Evolutionary conservation across 2,329 filamentous ascomycete species (phyloP).

Genomic region (Neofusicoccum ribis): DNA sequence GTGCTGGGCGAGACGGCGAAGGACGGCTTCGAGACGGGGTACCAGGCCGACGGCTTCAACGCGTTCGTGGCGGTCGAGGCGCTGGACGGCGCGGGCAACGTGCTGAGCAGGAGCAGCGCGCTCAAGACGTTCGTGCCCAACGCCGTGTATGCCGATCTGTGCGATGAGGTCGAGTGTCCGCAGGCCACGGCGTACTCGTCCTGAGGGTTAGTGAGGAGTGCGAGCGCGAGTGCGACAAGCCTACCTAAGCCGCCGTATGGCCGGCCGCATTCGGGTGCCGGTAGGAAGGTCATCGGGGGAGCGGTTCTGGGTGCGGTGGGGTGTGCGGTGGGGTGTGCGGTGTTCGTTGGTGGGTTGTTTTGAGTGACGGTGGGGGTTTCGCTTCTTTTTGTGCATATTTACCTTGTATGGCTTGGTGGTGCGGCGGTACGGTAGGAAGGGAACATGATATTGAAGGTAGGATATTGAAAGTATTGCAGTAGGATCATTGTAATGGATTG

Average conservation of each 20-base stretch:
- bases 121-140: slow-evolving; percentile 18
- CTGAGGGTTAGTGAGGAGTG: slow-evolving; percentile 1
- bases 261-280: too few relatives aligned
- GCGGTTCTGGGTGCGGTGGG: background rate
- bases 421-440: too few relatives aligned
- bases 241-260: too few relatives aligned
- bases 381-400: too few relatives aligned
- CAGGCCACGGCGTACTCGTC: slow-evolving; percentile 3
- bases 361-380: too few relatives aligned
- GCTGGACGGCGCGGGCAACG: background rate
- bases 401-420: too few relatives aligned
- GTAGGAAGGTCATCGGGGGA: background rate
- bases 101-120: background rate
- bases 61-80: slow-evolving; percentile 8
- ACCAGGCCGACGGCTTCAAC: background rate
- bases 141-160: slow-evolving; percentile 6
- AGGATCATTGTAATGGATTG: too few relatives aligned
- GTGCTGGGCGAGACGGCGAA: slow-evolving; percentile 3
- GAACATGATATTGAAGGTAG: too few relatives aligned
- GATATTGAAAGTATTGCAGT: too few relatives aligned
- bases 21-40: slow-evolving; percentile 19
- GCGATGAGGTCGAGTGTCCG: slow-evolving; percentile 14
- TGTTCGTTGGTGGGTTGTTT: too few relatives aligned
- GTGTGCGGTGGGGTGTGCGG: too few relatives aligned
- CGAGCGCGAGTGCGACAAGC: too few relatives aligned